Evolutionary conservation across 2,329 filamentous ascomycete genomes (phyloP), one percentile per base, ranked within the genome.

Genomic region (Colletotrichum salicis): DNA sequence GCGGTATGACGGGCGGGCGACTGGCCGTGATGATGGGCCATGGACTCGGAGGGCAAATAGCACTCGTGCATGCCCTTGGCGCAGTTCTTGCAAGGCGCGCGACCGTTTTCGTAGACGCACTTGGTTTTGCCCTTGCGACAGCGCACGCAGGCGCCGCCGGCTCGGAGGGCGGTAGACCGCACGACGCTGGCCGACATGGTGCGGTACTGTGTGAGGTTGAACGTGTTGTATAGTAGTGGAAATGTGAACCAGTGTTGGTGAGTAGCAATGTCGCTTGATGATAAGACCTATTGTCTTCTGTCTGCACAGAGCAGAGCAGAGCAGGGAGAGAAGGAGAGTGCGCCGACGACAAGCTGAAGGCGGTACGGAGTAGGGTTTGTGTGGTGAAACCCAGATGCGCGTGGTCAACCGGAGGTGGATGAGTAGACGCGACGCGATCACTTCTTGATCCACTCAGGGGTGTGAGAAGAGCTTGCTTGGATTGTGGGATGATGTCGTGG

Each of bases 81-180:
- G 80, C 88, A 90, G 80, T 90, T 90, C 78, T 89, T 88, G 83
- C 88, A 90, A 13, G 88, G 88, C n/a, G 88, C 86, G 78, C 87
- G 84, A 63, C 88, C 88, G 76, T 89, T 90, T 74, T 90, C 88
- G 81, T 90, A 90, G 76, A 90, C 88, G 74, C 88, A 90, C 77
- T 90, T 90, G 64, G 88, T 90, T 80, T 90, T 90, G 81, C 88
- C 88, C 78, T 90, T 90, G 79, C 88, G 87, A 80, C 88, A 90
- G 80, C 88, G 87, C 75, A 90, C 88, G 75, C 88, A 90, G 76
- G 88, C 88, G 76, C 88, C 88, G 78, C 88, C 88, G 79, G 88
- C 88, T 78, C 88, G 85, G 67, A 90, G 86, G 80, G 88, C 88
- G 75, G 88, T 90, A 76, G 86, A 86, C 81, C 88, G 86, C 77